A percentile compares a stretch with the other conserved stretches of the same genome.
These are phyloP conservation scores for Fusarium paranaense DNA, from an alignment of 2,329 filamentous ascomycete species.

Conservation along the genomic window DNA sequence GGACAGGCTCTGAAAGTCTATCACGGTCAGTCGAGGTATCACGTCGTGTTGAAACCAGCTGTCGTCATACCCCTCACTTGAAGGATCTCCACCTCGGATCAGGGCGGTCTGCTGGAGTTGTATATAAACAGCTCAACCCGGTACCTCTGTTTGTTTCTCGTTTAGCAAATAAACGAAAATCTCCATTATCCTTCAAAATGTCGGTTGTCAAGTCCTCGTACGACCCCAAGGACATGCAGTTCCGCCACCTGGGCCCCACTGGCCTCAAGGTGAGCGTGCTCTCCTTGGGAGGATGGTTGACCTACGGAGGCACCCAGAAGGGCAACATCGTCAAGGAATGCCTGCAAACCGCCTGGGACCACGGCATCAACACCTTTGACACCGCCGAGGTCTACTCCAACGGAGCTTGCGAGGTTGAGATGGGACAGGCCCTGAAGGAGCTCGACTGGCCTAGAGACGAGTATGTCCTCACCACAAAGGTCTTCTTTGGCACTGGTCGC, in stretches of 20 bases:
- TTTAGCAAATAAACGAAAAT: not conserved
- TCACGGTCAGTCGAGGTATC: not conserved
- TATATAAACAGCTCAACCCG: not conserved
- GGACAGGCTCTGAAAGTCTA: not conserved
- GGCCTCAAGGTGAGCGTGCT: slow-evolving; percentile 44
- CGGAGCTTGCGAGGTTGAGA: slow-evolving; percentile 72
- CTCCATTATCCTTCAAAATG: slow-evolving; percentile 21
- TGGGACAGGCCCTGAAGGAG: slow-evolving; percentile 69
- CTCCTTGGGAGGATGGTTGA: slow-evolving; percentile 43
- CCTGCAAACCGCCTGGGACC: slow-evolving; percentile 69
- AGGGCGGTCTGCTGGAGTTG: not conserved
- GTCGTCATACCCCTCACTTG: not conserved
- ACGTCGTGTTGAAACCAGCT: not conserved
- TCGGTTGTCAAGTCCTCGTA: slow-evolving; percentile 35
- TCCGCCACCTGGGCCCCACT: slow-evolving; percentile 42
- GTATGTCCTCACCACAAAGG: slow-evolving; percentile 63
- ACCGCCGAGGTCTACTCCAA: slow-evolving; percentile 68
- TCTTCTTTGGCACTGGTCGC: slow-evolving; percentile 46
- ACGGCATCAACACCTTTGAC: slow-evolving; percentile 72
- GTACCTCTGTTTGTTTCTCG: not conserved
- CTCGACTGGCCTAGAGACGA: slow-evolving; percentile 70
- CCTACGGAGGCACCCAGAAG: slow-evolving; percentile 65
- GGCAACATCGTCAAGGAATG: slow-evolving; percentile 70
- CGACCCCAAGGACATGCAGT: slow-evolving; percentile 45
- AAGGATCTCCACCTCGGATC: not conserved